Conservation (phyloP, 805 yeast genomes). For the Candida silvicultrix region DNA sequence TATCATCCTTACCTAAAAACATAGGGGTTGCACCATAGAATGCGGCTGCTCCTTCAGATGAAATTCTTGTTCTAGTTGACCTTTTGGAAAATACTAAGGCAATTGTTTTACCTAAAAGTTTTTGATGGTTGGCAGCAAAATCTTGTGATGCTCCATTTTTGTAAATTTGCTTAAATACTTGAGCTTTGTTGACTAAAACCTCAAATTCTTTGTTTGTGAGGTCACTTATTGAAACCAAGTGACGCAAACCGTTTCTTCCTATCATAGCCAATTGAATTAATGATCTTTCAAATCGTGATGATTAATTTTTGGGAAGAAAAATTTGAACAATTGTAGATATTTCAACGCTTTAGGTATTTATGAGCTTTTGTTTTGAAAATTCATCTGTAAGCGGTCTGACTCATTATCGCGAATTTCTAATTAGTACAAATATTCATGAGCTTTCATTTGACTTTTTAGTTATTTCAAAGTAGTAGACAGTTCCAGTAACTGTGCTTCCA, state of each 20-base stretch:
- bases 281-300: too few species aligned
- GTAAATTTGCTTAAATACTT: constrained; percentile 55
- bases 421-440: too few species aligned
- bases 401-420: too few species aligned
- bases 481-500: too few species aligned
- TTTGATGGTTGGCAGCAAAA: constrained; percentile 32
- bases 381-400: too few species aligned
- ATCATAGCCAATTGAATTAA: too few species aligned
- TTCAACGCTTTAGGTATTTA: too few species aligned
- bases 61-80: constrained; percentile 91
- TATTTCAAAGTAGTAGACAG: too few species aligned
- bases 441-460: too few species aligned
- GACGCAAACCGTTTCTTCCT: constrained; percentile 35
- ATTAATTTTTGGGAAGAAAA: too few species aligned
- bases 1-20: constrained; percentile 95
- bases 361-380: too few species aligned
- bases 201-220: constrained; percentile 66
- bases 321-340: too few species aligned
- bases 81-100: constrained; percentile 85
- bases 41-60: constrained; percentile 89
- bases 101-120: constrained; percentile 73
- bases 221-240: constrained; percentile 77
- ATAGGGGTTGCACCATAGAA: constrained; percentile 94
- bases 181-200: constrained; percentile 68
- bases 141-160: constrained; percentile 41